Percentiles rank a stretch among this genome's conserved stretches.
These are phyloP conservation scores for Epichloe uncinata DNA, from an alignment of 2,329 filamentous ascomycete species.

Conservation along the genomic window DNA sequence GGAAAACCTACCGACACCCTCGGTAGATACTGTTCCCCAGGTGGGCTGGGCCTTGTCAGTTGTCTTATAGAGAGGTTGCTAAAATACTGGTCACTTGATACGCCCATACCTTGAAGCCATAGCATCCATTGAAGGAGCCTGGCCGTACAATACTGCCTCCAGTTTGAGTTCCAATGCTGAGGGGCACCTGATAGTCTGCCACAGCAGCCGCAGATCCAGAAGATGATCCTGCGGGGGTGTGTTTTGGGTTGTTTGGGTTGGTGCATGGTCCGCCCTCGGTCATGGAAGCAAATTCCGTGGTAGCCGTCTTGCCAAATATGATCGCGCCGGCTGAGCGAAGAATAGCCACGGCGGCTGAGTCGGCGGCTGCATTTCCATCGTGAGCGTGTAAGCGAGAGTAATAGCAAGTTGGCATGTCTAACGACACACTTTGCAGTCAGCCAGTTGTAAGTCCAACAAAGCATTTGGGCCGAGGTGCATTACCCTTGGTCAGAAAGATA, in stretches of 20 bases:
- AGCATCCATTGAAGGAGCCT: constrained; percentile 51
- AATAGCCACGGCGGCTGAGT: constrained; percentile 37
- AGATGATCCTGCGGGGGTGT: constrained; percentile 56
- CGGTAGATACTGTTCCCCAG: constrained; percentile 47
- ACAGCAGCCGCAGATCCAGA: constrained; percentile 55
- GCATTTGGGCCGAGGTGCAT: neutral
- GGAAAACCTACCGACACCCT: constrained; percentile 47
- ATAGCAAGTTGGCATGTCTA: constrained; percentile 43
- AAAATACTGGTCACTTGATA: neutral
- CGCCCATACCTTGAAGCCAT: constrained; percentile 36
- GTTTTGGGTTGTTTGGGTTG: constrained; percentile 51
- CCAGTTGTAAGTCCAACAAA: neutral
- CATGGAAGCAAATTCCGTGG: constrained; percentile 50
- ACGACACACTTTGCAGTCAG: neutral
- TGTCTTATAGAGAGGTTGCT: neutral
- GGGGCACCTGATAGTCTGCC: constrained; percentile 47
- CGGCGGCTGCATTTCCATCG: constrained; percentile 29
- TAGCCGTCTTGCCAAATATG: constrained; percentile 38
- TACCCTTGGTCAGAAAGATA: constrained; percentile 42
- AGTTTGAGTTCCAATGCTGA: constrained; percentile 53
- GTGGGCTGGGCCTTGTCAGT: constrained; percentile 31
- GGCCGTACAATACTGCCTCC: constrained; percentile 51
- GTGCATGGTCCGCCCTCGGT: constrained; percentile 39
- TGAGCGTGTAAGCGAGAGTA: constrained; percentile 40
- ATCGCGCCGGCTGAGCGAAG: constrained; percentile 42